Evolutionary conservation across 192 early-diverging fungal genomes (phyloP).

Genomic region (Spinellus fusiger): DNA sequence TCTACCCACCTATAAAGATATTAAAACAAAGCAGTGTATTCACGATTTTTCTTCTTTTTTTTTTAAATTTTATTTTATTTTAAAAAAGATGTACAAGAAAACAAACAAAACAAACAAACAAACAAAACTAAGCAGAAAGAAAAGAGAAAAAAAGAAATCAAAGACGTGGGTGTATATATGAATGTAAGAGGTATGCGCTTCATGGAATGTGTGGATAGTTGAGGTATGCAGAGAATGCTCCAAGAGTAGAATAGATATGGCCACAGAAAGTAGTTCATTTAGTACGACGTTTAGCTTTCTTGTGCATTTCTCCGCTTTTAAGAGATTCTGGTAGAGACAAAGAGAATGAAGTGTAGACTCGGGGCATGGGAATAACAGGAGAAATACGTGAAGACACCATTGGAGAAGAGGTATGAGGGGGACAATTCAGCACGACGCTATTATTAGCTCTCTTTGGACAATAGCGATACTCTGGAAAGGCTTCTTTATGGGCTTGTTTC

Average conservation of each 20-base stretch:
- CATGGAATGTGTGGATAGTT: neutral
- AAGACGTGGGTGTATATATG: neutral
- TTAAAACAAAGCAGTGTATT: neutral
- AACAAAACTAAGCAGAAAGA: neutral
- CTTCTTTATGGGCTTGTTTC: conserved; percentile 30
- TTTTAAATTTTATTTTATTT: neutral
- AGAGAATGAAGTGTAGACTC: neutral
- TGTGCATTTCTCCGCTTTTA: neutral
- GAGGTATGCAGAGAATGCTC: too few relatives aligned
- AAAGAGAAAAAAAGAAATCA: neutral
- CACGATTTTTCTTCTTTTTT: neutral
- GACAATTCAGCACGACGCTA: neutral
- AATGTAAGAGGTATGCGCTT: neutral
- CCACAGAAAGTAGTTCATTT: too few relatives aligned
- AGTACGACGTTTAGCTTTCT: neutral
- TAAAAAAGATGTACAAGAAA: neutral
- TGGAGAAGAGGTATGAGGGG: neutral
- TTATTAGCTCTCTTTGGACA: conserved; percentile 21
- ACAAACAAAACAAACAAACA: neutral
- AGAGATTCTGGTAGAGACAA: neutral
- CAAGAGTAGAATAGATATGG: too few relatives aligned
- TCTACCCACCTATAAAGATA: too few relatives aligned
- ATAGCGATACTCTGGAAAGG: conserved; percentile 35
- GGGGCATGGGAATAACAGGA: neutral
- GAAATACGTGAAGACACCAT: neutral